Evolutionary conservation across 805 yeast species (phyloP), one percentile per base, ranked within the genome.

Genomic region (Kazachstania psychrophila): DNA sequence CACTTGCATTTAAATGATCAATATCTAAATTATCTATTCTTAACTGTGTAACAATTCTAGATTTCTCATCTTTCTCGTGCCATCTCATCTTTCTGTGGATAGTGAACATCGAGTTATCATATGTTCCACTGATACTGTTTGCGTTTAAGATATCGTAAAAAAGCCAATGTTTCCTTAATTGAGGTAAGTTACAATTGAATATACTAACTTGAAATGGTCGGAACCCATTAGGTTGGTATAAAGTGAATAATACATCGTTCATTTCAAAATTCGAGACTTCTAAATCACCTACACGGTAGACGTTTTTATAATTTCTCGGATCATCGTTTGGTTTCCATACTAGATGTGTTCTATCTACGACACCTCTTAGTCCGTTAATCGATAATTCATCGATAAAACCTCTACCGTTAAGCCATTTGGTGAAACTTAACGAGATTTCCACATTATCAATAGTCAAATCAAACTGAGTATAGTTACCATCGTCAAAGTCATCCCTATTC

Each of bases 391-490:
- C 79, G 14, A 92, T 62, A 13, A 92, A 79, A 0, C 99, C 98
- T 36, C 71, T 71, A 0, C 97, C 97, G 48, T 83, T 79, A 36
- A 92, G 64, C 94, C 96, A 92, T 51, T 86, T 85, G 36, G 73
- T 67, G 46, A 92, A 75, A 10, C 94, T 82, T 13, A 92, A 62
- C 1, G 94, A 77, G 0, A 92, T 73, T 36, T 79, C 78, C 10
- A 88, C 79, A 46, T 81, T 82, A 41, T 89, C 95, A 12, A 92
- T 81, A 0, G 94, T 84, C 27, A 92, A 58, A 58, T 92, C 98
- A 56, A 80, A 92, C 56, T 92, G 98, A 0, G 98, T 89, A 60
- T 88, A 92, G 60, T 92, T 92, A 1, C 96, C 97, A 54, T 87
- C 95, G 48, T 82, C 95, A 38, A 63, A 66, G 15, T 62, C 62